Percentiles rank a stretch among this genome's conserved stretches.
phyloP scores from a whole-genome alignment of 2,329 filamentous ascomycete genomes.

The Arthroderma sp. region DNA sequence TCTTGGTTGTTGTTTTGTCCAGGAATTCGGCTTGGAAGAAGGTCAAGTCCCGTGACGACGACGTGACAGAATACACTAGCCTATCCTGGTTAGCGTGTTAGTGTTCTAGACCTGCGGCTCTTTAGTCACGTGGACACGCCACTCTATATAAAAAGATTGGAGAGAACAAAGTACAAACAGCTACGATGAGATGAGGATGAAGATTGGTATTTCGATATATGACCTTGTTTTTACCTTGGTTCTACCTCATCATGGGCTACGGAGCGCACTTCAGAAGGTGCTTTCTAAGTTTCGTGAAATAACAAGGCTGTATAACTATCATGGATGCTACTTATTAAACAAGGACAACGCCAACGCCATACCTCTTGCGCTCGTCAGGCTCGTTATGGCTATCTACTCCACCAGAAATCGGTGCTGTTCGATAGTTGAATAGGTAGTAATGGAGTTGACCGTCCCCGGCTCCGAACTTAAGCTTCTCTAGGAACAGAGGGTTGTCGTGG shows the following conservation, averaged over 20 bases:
- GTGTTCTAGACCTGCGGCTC: background rate
- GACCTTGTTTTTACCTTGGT: too few relatives aligned
- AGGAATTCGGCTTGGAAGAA: background rate
- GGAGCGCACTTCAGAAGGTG: too few relatives aligned
- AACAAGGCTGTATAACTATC: background rate
- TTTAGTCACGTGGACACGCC: background rate
- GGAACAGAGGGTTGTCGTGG: slow-evolving; percentile 86
- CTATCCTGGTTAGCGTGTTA: background rate
- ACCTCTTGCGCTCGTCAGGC: slow-evolving; percentile 64
- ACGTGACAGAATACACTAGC: background rate
- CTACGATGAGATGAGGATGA: too few relatives aligned
- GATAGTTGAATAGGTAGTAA: slow-evolving; percentile 97
- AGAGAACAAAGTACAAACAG: background rate
- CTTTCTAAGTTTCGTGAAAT: too few relatives aligned
- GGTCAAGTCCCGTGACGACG: background rate
- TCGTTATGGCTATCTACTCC: slow-evolving; percentile 71
- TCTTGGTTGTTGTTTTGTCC: background rate
- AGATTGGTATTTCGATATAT: too few relatives aligned
- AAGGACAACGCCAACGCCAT: slow-evolving; percentile 85
- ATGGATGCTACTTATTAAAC: slow-evolving; percentile 34
- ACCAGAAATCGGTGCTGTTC: slow-evolving; percentile 69
- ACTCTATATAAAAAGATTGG: background rate
- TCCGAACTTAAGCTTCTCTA: slow-evolving; percentile 89
- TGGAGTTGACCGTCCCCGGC: slow-evolving; percentile 88
- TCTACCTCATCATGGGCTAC: too few relatives aligned